Evolutionary conservation across 2,329 filamentous ascomycete species (phyloP).

Genomic region (Colletotrichum euphorbiae): DNA sequence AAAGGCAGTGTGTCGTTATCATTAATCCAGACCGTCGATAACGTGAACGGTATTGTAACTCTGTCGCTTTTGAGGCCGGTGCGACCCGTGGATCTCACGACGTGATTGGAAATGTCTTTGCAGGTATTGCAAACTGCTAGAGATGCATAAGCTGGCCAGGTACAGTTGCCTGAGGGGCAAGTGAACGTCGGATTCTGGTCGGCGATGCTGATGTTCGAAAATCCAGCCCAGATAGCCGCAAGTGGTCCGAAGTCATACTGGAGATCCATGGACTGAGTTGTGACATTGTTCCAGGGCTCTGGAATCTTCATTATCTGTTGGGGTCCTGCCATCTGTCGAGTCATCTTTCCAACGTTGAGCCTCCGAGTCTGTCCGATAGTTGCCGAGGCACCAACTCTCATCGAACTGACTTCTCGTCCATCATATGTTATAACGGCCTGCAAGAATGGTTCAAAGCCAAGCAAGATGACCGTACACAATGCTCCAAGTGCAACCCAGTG

Average conservation of each 20-base stretch:
- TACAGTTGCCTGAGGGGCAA: conserved; percentile 1
- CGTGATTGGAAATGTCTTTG: background rate
- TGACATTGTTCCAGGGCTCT: too few species aligned
- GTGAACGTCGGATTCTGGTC: background rate
- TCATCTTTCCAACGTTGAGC: background rate
- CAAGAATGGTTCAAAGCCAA: conserved; percentile 12
- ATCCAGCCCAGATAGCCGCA: conserved; percentile 6
- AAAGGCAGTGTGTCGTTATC: too few species aligned
- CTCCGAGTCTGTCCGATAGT: background rate
- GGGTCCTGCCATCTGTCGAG: too few species aligned
- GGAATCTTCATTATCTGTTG: too few species aligned
- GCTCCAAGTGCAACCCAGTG: conserved; percentile 7
- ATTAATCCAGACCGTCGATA: background rate
- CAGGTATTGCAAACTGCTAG: background rate
- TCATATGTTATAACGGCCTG: background rate
- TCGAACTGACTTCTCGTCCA: background rate
- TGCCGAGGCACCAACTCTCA: background rate
- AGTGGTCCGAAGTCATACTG: conserved; percentile 3
- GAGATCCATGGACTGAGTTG: background rate
- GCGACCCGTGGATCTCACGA: background rate
- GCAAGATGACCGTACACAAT: background rate
- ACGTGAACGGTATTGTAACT: background rate
- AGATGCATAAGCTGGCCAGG: background rate
- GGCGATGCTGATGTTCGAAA: background rate
- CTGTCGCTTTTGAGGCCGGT: background rate